Evolutionary conservation across 768 basidiomycete species (phyloP), one percentile per base, ranked within the genome.

Genomic region (Rhodotorula toruloides): DNA sequence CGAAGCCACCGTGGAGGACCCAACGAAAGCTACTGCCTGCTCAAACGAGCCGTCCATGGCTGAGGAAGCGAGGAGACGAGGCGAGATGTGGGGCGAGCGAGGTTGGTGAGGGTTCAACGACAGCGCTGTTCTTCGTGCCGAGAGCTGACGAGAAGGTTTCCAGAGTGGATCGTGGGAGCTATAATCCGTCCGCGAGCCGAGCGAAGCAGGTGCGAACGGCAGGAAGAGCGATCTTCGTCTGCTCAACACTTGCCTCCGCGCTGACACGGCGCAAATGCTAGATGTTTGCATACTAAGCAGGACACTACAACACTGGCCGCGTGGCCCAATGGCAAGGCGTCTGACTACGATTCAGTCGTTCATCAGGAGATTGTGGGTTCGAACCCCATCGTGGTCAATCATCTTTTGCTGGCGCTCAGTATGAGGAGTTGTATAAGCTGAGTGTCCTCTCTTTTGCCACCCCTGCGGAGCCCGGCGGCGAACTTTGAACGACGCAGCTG

Each of bases 321-420:
- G 54, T 55, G 54, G 54, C 54, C 54, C 54, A 55, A 55, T 55
- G 54, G 54, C 54, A 55, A 55, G 54, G 54, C 54, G 54, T 55
- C 54, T 55, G 54, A 55, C 54, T 55, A 55, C 54, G 54, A 55
- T 29, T 2, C 17, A 22, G 14, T 25, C 40, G 40, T 22, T 0
- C 1, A 55, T 55, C 54, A 55, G 54, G 54, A 55, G 54, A 55
- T 55, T 27, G 54, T 55, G 54, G 54, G 54, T 55, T 55, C 54
- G 54, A 55, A 22, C 54, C 54, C 54, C 54, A 55, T 55, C 54
- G 54, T 55, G 54, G 54, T 55, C 54, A 55, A 29, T 22, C 29
- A 43, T 25, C 21, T 25, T 11, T 31, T 55, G n/a, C n/a, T 32
- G 29, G 22, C 4, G 7, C 4, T 16, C 12, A 12, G 42, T 42